Conservation (phyloP, 2,329 filamentous ascomycete species). For the Aspergillus vadensis region DNA sequence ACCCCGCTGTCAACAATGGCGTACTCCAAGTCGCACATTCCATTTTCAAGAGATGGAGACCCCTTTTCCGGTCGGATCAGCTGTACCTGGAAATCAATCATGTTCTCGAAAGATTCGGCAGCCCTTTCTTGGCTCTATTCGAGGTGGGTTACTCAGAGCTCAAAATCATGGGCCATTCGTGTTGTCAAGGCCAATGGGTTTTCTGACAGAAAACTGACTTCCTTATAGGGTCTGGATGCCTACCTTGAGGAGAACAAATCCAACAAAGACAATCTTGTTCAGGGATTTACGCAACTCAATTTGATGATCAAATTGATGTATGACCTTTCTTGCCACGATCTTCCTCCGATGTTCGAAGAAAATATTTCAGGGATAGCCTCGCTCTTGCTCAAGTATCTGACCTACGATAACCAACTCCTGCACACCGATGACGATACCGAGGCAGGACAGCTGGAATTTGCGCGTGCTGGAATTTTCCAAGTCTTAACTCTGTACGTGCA, state of each 20-base stretch:
- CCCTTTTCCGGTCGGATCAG: conserved; percentile 87
- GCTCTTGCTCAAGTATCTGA: conserved; percentile 88
- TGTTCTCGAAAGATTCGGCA: conserved; percentile 81
- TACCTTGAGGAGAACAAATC: conserved; percentile 72
- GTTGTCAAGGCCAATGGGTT: neutral
- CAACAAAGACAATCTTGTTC: conserved; percentile 73
- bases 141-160: conserved; percentile 54
- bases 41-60: conserved; percentile 95
- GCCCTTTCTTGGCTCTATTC: conserved; percentile 79
- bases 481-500: conserved; percentile 84
- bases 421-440: conserved; percentile 88
- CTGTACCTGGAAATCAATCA: conserved; percentile 96
- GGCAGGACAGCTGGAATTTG: conserved; percentile 77
- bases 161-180: neutral
- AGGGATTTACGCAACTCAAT: conserved; percentile 82
- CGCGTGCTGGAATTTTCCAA: conserved; percentile 93
- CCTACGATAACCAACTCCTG: conserved; percentile 81
- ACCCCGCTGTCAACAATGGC: conserved; percentile 85
- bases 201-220: conserved; percentile 3
- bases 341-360: conserved; percentile 92
- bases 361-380: conserved; percentile 75
- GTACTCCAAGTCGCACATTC: conserved; percentile 97
- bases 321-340: conserved; percentile 95
- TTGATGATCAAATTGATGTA: conserved; percentile 90
- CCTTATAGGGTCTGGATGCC: conserved; percentile 48